Evolutionary conservation across 108 stramenopile genomes (phyloP), one percentile per base, ranked within the genome.

Genomic region (Conticribra guillardii): DNA sequence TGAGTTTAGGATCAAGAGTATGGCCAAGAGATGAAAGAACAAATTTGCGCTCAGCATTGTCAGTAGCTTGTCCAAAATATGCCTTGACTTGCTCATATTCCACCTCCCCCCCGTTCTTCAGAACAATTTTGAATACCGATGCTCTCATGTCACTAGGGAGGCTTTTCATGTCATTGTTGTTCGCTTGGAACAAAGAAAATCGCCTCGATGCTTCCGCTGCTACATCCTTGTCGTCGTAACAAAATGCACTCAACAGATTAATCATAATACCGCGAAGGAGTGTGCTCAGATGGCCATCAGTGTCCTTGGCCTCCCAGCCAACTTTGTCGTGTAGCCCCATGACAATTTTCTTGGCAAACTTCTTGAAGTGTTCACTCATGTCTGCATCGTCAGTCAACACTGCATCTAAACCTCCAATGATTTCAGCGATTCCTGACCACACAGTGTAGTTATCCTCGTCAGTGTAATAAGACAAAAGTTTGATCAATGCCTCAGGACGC

Each of bases 261-360:
- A 97, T 86, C 82, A 96, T 84, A 46, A 95, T 91, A 1, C 89
- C 91, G n/a, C 98, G 79, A 28, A 98, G 80, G 47, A 97, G 84
- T 33, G 85, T 81, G 18, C 89, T 86, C 48, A 96, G 73, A 80
- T 97, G 97, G 0, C 79, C 94, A 64, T 99, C 98, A 9, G 47
- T 55, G 26, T 73, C 77, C 14, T 70, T 60, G 34, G 71, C 65
- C 33, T 96, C 92, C 98, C 98, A 99, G 56, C 98, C 97, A 27
- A 97, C 86, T 30, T 79, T 74, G 21, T 50, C 55, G 2, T 85
- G 67, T 24, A 92, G 79, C 1, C 84, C 81, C 21, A 84, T 65
- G 24, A 97, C 91, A 53, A 96, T 73, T 21, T 51, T 61, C 41
- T 66, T 65, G 2, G 89, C 97, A 60, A 97, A 83, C 15, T 47